phyloP scores from a whole-genome alignment of 305 asterid genomes.

The Fraxinus albicans region DNA sequence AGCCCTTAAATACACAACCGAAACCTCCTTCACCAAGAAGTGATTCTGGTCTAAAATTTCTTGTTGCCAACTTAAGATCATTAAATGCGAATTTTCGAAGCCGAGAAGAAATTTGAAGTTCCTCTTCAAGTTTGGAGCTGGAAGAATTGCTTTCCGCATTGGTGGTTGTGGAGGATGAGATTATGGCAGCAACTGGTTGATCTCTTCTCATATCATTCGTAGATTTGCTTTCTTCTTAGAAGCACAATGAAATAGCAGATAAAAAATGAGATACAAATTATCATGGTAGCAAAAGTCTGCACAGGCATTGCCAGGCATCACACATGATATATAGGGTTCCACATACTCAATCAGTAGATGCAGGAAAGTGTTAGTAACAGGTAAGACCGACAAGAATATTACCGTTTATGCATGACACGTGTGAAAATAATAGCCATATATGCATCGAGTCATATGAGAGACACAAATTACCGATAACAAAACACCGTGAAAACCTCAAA shows the following conservation, averaged over 20 bases:
- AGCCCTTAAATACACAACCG: conserved; percentile 77
- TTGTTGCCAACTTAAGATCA: conserved; percentile 69
- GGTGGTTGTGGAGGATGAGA: conserved; percentile 49
- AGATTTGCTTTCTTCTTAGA: conserved; percentile 48
- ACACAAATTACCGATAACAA: not conserved
- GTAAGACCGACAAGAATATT: not conserved
- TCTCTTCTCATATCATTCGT: conserved; percentile 45
- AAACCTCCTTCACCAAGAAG: conserved; percentile 87
- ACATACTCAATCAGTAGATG: not conserved
- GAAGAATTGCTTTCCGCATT: conserved; percentile 53
- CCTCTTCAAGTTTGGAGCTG: conserved; percentile 59
- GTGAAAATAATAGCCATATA: not conserved
- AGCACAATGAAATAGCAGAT: conserved; percentile 10
- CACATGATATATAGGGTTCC: not conserved
- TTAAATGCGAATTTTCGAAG: conserved; percentile 60
- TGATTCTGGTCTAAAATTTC: conserved; percentile 75
- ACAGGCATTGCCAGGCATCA: not conserved
- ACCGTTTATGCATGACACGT: not conserved
- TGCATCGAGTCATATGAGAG: not conserved
- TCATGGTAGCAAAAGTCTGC: not conserved
- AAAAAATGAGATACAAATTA: conserved; percentile 1
- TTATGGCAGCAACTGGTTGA: conserved; percentile 42
- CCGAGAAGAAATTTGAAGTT: conserved; percentile 61
- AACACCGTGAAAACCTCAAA: not conserved
- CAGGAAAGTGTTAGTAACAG: not conserved